Evolutionary conservation across 768 basidiomycete species (phyloP).

Genomic region (Termitomyces titanicus): DNA sequence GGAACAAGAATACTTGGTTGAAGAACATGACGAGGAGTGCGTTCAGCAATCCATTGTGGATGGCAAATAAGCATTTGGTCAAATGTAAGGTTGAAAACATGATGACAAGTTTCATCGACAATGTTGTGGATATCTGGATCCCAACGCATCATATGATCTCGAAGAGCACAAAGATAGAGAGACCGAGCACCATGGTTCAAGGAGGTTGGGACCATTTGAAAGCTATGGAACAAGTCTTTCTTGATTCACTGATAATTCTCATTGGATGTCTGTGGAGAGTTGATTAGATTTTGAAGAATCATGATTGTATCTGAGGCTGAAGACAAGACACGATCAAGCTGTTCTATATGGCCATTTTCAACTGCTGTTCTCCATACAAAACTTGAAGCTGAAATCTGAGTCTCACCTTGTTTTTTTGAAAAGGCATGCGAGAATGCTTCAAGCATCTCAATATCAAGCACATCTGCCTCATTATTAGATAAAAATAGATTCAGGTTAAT

Average conservation of each 20-base stretch:
- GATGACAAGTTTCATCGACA: conserved; percentile 16
- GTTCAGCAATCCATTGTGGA: conserved; percentile 14
- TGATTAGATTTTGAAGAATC: neutral
- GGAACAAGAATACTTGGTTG: conserved; percentile 17
- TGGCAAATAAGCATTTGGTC: conserved; percentile 18
- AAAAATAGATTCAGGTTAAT: conserved; percentile 2
- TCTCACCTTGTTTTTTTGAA: neutral
- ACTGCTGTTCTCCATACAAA: neutral
- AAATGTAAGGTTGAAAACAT: conserved; percentile 3
- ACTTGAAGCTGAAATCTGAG: neutral
- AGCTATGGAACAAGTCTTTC: conserved; percentile 22
- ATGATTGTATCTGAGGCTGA: neutral
- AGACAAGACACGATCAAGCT: neutral
- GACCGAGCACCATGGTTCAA: conserved; percentile 17
- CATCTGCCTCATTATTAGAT: neutral
- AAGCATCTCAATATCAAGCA: neutral
- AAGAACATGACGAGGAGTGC: conserved; percentile 16
- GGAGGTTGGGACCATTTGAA: conserved; percentile 5
- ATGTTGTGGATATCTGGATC: conserved; percentile 12
- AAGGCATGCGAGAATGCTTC: neutral
- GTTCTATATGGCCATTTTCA: neutral
- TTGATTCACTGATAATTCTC: conserved; percentile 13
- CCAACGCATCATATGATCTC: conserved; percentile 21
- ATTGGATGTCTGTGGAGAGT: neutral
- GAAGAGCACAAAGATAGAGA: conserved; percentile 16